These are phyloP conservation scores for Grigorovia humatica DNA, from an alignment of 805 yeast genomes.

Conservation along the genomic window DNA sequence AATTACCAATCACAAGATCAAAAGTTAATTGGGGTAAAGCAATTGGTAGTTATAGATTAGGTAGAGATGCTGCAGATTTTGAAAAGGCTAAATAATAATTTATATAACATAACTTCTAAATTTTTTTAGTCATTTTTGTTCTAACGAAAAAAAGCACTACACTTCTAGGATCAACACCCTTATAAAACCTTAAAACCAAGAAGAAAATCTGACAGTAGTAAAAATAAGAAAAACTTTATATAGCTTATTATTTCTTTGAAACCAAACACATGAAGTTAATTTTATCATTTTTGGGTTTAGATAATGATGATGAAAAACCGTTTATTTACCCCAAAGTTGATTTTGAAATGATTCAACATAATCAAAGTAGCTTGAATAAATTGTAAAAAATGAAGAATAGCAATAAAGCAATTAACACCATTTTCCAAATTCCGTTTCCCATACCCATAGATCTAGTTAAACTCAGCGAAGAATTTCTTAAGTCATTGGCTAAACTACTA, in stretches of 20 bases:
- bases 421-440: constrained; percentile 50
- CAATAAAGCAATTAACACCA: constrained; percentile 46
- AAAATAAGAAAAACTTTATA: no score
- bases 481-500: constrained; percentile 35
- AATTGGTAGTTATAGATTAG: constrained; percentile 79
- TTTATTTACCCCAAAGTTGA: neutral
- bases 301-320: no score
- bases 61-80: constrained; percentile 56
- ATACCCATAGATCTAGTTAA: constrained; percentile 46
- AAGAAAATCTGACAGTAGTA: no score
- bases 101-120: neutral
- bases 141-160: no score
- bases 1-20: constrained; percentile 83
- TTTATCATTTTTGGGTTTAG: no score
- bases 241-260: no score
- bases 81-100: neutral
- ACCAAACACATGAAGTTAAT: no score
- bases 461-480: constrained; percentile 43
- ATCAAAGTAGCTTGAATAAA: constrained; percentile 39
- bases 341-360: no score
- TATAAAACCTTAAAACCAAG: no score
- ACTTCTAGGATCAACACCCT: no score
- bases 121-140: neutral
- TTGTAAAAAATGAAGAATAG: constrained; percentile 49
- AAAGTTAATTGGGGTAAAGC: constrained; percentile 94